Percentiles rank a stretch among this genome's conserved stretches.
These are phyloP conservation scores for Bromus sterilis DNA, from an alignment of 176 grass and related monocot genomes.

Conservation along the genomic window DNA sequence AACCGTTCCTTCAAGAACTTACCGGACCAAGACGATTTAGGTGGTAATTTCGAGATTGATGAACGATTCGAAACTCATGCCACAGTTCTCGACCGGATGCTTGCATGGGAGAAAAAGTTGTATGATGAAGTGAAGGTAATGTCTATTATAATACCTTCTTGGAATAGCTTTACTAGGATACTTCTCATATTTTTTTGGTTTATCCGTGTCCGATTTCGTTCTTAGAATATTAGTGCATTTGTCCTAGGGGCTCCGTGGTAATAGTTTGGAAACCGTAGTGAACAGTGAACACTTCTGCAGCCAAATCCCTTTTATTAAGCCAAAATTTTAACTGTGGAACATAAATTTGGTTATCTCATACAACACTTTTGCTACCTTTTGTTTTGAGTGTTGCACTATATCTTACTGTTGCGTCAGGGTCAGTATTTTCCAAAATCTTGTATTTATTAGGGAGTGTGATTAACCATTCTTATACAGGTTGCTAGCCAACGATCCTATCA, in stretches of 20 bases:
- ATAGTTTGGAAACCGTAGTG: background rate
- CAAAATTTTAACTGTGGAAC: background rate
- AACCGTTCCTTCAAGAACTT: slow-evolving; percentile 89
- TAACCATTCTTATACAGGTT: background rate
- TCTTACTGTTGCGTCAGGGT: background rate
- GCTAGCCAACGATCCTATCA: background rate
- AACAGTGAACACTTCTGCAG: slow-evolving; percentile 1
- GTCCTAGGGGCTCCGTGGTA: background rate
- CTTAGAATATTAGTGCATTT: background rate
- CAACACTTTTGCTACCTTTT: background rate
- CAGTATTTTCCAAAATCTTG: background rate
- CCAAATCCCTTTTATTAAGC: background rate
- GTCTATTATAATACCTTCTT: slow-evolving; percentile 16
- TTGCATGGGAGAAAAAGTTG: slow-evolving; percentile 97
- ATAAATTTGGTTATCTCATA: background rate
- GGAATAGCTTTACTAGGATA: background rate
- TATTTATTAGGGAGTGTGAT: background rate
- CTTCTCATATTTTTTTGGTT: background rate
- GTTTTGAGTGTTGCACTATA: background rate
- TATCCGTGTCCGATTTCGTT: background rate
- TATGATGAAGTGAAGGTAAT: slow-evolving; percentile 96
- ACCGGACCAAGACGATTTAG: slow-evolving; percentile 45
- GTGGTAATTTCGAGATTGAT: slow-evolving; percentile 55
- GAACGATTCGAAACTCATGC: slow-evolving; percentile 79
- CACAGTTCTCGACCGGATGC: slow-evolving; percentile 83